A percentile compares a stretch with the other conserved stretches of the same genome.
phyloP scores from a whole-genome alignment of 2,329 filamentous ascomycete species.

The Colletotrichum higginsianum region DNA sequence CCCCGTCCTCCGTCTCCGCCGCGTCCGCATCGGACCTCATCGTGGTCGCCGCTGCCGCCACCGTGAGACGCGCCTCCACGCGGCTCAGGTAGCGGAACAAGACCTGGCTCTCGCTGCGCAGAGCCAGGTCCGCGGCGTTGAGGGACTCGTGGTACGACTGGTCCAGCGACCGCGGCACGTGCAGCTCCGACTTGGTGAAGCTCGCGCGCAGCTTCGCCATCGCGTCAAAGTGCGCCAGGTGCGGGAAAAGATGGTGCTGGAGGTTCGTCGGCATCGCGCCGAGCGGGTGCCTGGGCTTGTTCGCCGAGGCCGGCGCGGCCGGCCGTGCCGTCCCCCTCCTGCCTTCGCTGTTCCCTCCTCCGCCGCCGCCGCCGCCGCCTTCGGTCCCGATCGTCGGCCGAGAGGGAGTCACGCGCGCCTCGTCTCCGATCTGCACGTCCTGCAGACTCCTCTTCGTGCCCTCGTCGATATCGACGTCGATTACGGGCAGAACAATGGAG shows the following conservation, averaged over 20 bases:
- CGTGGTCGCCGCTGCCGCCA: not conserved
- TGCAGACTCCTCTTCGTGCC: constrained; percentile 34
- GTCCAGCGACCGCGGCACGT: constrained; percentile 41
- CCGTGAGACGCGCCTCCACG: constrained; percentile 18
- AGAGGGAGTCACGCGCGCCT: constrained; percentile 19
- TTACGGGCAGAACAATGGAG: constrained; percentile 41
- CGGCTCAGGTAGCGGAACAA: constrained; percentile 38
- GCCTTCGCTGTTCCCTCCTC: constrained; percentile 11
- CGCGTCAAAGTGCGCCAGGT: constrained; percentile 43
- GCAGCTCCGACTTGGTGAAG: constrained; percentile 43
- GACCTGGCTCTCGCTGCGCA: constrained; percentile 40
- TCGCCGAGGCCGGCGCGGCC: not conserved
- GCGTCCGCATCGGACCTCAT: not conserved
- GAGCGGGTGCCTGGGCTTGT: constrained; percentile 24
- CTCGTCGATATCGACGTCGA: constrained; percentile 44
- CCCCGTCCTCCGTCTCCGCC: not conserved
- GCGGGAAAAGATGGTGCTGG: constrained; percentile 42
- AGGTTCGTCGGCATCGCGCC: constrained; percentile 43
- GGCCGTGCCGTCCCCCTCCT: not conserved
- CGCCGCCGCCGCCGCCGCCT: not conserved
- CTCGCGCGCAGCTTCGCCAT: constrained; percentile 37
- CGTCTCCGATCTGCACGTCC: constrained; percentile 38
- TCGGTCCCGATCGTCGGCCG: not conserved
- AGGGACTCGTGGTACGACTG: constrained; percentile 44
- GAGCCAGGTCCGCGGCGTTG: constrained; percentile 30